These are phyloP conservation scores for Coemansia sp. DNA, from an alignment of 192 early-diverging fungal genomes.

Conservation along the genomic window DNA sequence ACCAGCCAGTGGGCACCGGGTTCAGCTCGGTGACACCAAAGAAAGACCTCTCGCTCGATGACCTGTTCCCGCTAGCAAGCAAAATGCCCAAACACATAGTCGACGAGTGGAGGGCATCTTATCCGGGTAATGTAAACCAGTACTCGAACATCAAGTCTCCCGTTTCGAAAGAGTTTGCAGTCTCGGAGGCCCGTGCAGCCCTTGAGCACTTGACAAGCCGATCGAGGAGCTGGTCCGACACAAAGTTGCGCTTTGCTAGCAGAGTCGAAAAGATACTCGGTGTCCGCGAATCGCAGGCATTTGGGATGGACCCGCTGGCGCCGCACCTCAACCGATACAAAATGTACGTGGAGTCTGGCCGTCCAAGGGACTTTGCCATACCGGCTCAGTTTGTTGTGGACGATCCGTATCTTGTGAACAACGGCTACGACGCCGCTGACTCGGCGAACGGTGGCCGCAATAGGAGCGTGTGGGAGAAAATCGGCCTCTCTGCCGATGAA, in stretches of 20 bases:
- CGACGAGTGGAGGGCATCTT: constrained; percentile 28
- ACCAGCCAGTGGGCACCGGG: constrained; percentile 82
- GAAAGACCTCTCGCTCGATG: constrained; percentile 39
- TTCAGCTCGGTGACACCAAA: constrained; percentile 49
- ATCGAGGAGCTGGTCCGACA: constrained; percentile 17
- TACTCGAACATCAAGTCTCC: constrained; percentile 39
- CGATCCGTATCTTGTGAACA: constrained; percentile 44
- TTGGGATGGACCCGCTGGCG: not conserved
- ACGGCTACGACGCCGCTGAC: constrained; percentile 19
- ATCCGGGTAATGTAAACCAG: constrained; percentile 26
- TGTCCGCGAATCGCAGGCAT: constrained; percentile 13
- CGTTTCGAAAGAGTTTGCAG: constrained; percentile 25
- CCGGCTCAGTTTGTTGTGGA: not conserved
- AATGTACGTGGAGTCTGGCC: not conserved
- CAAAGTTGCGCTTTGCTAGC: constrained; percentile 25
- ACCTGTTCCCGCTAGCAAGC: constrained; percentile 38
- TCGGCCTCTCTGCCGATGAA: constrained; percentile 34
- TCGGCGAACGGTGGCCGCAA: constrained; percentile 1
- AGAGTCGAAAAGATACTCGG: constrained; percentile 16
- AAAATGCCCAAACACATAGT: constrained; percentile 20
- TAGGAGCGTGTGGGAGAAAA: constrained; percentile 37
- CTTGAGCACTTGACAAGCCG: constrained; percentile 25
- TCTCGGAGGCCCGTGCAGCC: constrained; percentile 21
- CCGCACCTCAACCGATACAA: not conserved
- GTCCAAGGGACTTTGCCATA: not conserved